A percentile compares a stretch with the other conserved stretches of the same genome.
Evolutionary conservation across 2,329 filamentous ascomycete species (phyloP).

Genomic region (Neocucurbitaria cava): DNA sequence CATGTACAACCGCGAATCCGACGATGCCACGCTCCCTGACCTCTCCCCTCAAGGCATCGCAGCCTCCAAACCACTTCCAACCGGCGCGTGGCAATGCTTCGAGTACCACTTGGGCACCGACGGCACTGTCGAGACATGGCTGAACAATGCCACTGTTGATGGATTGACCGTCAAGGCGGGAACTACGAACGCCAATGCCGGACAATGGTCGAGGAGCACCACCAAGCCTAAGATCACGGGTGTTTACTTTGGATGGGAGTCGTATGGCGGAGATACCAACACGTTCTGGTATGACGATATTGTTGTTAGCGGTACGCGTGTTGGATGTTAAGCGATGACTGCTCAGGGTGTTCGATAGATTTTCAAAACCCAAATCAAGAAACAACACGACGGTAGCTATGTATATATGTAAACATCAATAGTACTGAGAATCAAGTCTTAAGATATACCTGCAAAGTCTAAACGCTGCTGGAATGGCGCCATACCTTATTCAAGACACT

Average conservation of each 20-base stretch:
- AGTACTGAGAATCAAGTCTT: too few species aligned
- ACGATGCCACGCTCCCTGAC: slow-evolving; percentile 68
- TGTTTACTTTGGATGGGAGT: slow-evolving; percentile 70
- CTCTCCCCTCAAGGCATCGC: slow-evolving; percentile 67
- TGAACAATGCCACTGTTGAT: slow-evolving; percentile 60
- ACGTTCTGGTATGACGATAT: slow-evolving; percentile 71
- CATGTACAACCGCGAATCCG: slow-evolving; percentile 70
- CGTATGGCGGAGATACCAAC: slow-evolving; percentile 65
- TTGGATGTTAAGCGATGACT: neutral
- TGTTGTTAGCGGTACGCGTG: slow-evolving; percentile 46
- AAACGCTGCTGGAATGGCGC: too few species aligned
- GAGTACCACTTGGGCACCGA: slow-evolving; percentile 67
- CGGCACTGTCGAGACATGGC: slow-evolving; percentile 67
- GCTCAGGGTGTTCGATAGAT: neutral
- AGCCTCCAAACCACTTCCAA: slow-evolving; percentile 59
- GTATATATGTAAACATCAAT: neutral
- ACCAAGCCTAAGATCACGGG: slow-evolving; percentile 61
- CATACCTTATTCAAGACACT: too few species aligned
- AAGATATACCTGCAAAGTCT: too few species aligned
- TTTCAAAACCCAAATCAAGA: neutral
- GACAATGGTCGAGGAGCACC: slow-evolving; percentile 60
- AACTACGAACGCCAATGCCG: slow-evolving; percentile 59
- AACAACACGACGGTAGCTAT: neutral
- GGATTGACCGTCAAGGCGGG: slow-evolving; percentile 60
- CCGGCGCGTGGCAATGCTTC: slow-evolving; percentile 64